A percentile compares a stretch with the other conserved stretches of the same genome.
Evolutionary conservation across 225 moss, liverwort and hornwort species (phyloP).

Genomic region (Physcomitrium patens): DNA sequence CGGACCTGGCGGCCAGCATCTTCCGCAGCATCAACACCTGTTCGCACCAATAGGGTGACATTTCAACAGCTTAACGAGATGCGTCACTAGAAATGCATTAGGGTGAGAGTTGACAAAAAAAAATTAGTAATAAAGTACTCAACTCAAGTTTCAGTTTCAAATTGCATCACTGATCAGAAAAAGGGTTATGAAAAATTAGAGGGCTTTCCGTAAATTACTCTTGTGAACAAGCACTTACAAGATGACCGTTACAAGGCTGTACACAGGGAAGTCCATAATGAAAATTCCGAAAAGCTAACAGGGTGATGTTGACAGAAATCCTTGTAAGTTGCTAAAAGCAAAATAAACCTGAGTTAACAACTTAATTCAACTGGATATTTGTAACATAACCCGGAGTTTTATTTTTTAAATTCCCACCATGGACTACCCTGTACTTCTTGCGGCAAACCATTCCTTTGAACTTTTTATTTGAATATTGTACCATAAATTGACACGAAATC

Average conservation of each 20-base stretch:
- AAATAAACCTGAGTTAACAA: neutral
- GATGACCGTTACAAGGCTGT: too few relatives aligned
- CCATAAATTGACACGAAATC: neutral
- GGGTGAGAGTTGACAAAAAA: too few relatives aligned
- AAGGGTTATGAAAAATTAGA: too few relatives aligned
- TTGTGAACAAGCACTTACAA: too few relatives aligned
- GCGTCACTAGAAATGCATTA: too few relatives aligned
- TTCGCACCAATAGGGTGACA: slow-evolving; percentile 22
- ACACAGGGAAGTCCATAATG: too few relatives aligned
- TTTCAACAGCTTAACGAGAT: neutral
- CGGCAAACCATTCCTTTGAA: neutral
- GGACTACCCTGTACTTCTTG: neutral
- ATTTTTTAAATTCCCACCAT: neutral
- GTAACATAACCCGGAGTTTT: neutral
- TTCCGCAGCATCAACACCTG: slow-evolving; percentile 45
- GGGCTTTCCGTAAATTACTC: too few relatives aligned
- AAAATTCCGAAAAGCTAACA: neutral
- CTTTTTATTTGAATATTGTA: neutral
- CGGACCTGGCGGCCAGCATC: slow-evolving; percentile 39
- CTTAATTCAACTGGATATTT: neutral
- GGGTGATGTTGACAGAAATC: neutral
- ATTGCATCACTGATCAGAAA: too few relatives aligned
- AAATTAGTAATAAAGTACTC: too few relatives aligned
- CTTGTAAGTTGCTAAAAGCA: neutral
- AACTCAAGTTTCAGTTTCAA: too few relatives aligned